A percentile compares a stretch with the other conserved stretches of the same genome.
Evolutionary conservation across 768 basidiomycete species (phyloP).

Genomic region (Leccinum subgranulosum): DNA sequence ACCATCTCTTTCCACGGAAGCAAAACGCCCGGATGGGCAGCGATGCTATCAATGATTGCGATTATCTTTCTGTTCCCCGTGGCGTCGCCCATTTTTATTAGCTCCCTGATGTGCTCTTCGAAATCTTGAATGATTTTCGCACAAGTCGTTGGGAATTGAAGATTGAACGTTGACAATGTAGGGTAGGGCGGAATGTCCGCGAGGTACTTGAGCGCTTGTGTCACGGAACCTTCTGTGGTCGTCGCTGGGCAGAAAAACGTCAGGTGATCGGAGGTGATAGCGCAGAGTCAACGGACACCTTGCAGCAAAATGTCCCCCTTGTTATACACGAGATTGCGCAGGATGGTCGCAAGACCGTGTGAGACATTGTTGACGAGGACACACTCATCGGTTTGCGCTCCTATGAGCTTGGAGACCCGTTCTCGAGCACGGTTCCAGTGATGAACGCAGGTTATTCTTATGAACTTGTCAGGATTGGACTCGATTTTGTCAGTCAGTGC

Average conservation of each 20-base stretch:
- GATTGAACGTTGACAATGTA: conserved; percentile 41
- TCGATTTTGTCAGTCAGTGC: conserved; percentile 44
- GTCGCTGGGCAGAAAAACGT: conserved; percentile 35
- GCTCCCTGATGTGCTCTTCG: conserved; percentile 34
- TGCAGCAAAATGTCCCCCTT: conserved; percentile 62
- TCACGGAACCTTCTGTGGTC: conserved; percentile 57
- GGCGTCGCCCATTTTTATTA: conserved; percentile 22
- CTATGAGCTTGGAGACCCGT: conserved; percentile 46
- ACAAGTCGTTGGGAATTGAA: conserved; percentile 57
- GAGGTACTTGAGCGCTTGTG: conserved; percentile 49
- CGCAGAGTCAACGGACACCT: conserved; percentile 21
- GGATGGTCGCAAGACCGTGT: conserved; percentile 53
- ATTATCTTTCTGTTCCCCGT: conserved; percentile 47
- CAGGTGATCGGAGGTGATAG: not conserved
- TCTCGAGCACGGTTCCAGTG: conserved; percentile 40
- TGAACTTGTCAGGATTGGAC: conserved; percentile 55
- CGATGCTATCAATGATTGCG: conserved; percentile 67
- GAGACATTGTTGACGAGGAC: conserved; percentile 41
- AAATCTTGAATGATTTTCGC: conserved; percentile 51
- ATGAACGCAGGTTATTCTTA: conserved; percentile 35
- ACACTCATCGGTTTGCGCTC: conserved; percentile 55
- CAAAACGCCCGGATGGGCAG: conserved; percentile 55
- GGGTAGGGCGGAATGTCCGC: conserved; percentile 56
- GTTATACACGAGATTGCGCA: conserved; percentile 53
- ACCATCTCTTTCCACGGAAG: conserved; percentile 75